These are phyloP conservation scores for Diaporthe sp. DNA, from an alignment of 2,329 filamentous ascomycete species.

Conservation along the genomic window DNA sequence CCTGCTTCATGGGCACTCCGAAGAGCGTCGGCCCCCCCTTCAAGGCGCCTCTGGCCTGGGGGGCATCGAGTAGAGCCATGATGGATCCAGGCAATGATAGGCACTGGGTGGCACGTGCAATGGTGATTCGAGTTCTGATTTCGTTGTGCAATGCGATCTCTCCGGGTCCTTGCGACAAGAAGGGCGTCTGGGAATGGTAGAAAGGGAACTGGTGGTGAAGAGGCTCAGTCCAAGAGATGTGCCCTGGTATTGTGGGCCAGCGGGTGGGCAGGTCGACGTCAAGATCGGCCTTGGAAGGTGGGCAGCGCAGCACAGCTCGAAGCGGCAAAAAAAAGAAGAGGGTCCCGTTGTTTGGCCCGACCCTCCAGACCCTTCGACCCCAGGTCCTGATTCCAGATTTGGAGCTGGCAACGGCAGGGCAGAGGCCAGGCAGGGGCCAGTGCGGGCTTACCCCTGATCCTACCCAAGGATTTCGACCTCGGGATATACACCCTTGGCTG, in stretches of 20 bases:
- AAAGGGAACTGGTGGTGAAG: neutral
- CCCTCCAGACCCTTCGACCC: constrained; percentile 25
- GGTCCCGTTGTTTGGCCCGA: constrained; percentile 27
- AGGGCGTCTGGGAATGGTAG: neutral
- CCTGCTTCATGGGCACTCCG: constrained; percentile 77
- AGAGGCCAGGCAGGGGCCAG: constrained; percentile 19
- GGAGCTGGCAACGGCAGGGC: constrained; percentile 26
- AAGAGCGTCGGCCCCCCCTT: constrained; percentile 60
- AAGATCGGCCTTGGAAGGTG: constrained; percentile 23
- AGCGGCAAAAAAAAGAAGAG: constrained; percentile 27
- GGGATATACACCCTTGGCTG: constrained; percentile 17
- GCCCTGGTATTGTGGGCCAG: constrained; percentile 22
- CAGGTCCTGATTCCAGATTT: constrained; percentile 26
- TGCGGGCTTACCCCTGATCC: constrained; percentile 27
- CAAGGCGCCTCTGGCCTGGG: constrained; percentile 46
- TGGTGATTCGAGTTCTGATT: neutral
- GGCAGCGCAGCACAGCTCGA: constrained; percentile 13
- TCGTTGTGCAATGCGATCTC: neutral
- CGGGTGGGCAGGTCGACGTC: constrained; percentile 30
- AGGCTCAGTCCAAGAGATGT: constrained; percentile 18
- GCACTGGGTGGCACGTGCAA: neutral
- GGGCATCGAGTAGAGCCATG: constrained; percentile 59
- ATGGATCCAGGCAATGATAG: constrained; percentile 9
- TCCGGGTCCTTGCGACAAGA: neutral
- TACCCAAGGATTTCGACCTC: constrained; percentile 31